These are phyloP conservation scores for Lepidium africanum DNA, from an alignment of 345 rosid genomes.

Conservation along the genomic window DNA sequence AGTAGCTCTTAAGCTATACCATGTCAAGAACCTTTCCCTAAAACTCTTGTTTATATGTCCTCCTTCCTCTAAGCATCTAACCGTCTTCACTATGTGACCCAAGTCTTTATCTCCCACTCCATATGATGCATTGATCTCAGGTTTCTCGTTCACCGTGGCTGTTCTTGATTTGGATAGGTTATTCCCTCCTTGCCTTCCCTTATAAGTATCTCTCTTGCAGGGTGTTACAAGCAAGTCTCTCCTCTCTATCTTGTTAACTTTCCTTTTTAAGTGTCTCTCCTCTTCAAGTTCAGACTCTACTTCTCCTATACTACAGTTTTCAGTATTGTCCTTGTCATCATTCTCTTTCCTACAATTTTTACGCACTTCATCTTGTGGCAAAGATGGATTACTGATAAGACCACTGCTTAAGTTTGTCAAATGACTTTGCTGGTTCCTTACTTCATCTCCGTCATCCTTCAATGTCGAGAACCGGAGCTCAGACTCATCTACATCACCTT, in stretches of 20 bases:
- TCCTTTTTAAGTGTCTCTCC: constrained; percentile 25
- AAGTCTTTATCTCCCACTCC: constrained; percentile 58
- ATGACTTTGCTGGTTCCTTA: constrained; percentile 48
- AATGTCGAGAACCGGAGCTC: constrained; percentile 48
- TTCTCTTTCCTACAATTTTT: constrained; percentile 35
- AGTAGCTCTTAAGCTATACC: constrained; percentile 90
- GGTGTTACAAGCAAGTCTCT: constrained; percentile 73
- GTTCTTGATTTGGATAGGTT: constrained; percentile 36
- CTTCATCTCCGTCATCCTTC: constrained; percentile 28
- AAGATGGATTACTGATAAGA: constrained; percentile 74
- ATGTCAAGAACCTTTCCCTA: constrained; percentile 87
- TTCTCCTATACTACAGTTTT: constrained; percentile 16
- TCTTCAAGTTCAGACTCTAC: constrained; percentile 20
- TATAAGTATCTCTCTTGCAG: constrained; percentile 44
- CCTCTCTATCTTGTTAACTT: constrained; percentile 38
- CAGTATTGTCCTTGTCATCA: constrained; percentile 12
- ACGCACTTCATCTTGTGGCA: constrained; percentile 66
- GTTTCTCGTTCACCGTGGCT: constrained; percentile 43
- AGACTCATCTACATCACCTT: constrained; percentile 38
- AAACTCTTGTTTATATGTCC: constrained; percentile 93
- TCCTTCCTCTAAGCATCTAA: constrained; percentile 69
- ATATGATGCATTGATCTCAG: constrained; percentile 32
- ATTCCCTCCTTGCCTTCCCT: constrained; percentile 44
- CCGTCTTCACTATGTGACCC: constrained; percentile 68
- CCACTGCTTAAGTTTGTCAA: constrained; percentile 61